These are phyloP conservation scores for Globisporangium uncinulatum DNA, from an alignment of 352 stramenopile genomes.

Conservation along the genomic window DNA sequence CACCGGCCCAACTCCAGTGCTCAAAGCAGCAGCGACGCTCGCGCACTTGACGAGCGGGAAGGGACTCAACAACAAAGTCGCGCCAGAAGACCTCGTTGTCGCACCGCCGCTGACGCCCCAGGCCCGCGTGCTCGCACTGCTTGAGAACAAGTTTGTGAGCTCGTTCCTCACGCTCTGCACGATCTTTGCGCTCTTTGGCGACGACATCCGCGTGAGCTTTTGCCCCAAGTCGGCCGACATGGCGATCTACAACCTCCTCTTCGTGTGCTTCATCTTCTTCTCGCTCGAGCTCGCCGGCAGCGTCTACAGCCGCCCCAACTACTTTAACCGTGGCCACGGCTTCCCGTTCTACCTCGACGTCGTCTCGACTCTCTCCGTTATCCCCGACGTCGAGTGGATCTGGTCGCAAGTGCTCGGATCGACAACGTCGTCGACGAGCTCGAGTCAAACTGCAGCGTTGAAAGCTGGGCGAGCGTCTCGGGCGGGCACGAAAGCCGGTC, in stretches of 20 bases:
- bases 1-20: slow-evolving; percentile 20
- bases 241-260: slow-evolving; percentile 74
- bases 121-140: slow-evolving; percentile 38
- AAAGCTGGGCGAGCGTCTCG: slow-evolving; percentile 83
- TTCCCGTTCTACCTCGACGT: slow-evolving; percentile 94
- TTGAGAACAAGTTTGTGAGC: slow-evolving; percentile 74
- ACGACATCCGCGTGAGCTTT: slow-evolving; percentile 75
- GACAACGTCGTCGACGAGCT: slow-evolving; percentile 13
- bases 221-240: slow-evolving; percentile 60
- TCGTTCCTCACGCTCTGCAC: slow-evolving; percentile 65
- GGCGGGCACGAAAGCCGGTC: slow-evolving; percentile 80
- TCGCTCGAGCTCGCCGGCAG: slow-evolving; percentile 56
- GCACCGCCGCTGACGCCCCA: slow-evolving; percentile 28
- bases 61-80: slow-evolving; percentile 56
- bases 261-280: slow-evolving; percentile 78
- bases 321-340: slow-evolving; percentile 65
- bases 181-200: slow-evolving; percentile 84
- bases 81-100: slow-evolving; percentile 39
- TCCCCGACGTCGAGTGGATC: slow-evolving; percentile 88
- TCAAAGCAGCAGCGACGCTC: slow-evolving; percentile 29
- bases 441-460: slow-evolving; percentile 56
- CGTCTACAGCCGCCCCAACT: slow-evolving; percentile 67
- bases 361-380: slow-evolving; percentile 90
- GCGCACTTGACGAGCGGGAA: slow-evolving; percentile 35
- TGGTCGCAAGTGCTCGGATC: slow-evolving; percentile 55